phyloP scores from a whole-genome alignment of 208 protist species.

The Strigomonas galati region DNA sequence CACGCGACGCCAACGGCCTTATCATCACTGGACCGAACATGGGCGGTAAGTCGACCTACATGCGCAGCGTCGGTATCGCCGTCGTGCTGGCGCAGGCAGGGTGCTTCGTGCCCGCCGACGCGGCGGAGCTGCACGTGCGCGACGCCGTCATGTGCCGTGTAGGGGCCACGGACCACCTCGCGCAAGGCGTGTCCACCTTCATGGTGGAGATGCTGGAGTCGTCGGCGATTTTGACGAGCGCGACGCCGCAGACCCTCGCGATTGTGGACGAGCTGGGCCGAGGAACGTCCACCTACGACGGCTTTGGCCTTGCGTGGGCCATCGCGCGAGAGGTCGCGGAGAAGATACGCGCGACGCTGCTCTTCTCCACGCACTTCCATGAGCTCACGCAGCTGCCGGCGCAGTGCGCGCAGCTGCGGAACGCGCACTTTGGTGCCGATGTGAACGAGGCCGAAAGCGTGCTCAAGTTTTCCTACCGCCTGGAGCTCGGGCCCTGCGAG shows the following conservation, averaged over 20 bases:
- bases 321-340: slow-evolving; percentile 96
- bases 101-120: slow-evolving; percentile 97
- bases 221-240: slow-evolving; percentile 92
- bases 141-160: slow-evolving; percentile 98
- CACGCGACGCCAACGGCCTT: slow-evolving; percentile 60
- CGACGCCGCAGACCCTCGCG: slow-evolving; percentile 94
- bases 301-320: slow-evolving; percentile 99
- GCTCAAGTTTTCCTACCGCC: slow-evolving; percentile 82
- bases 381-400: slow-evolving; percentile 95
- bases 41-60: slow-evolving; percentile 99
- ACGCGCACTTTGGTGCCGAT: slow-evolving; percentile 85
- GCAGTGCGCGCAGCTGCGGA: slow-evolving; percentile 43
- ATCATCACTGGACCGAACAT: slow-evolving; percentile 95
- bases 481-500: slow-evolving; percentile 83
- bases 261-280: slow-evolving; percentile 99
- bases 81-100: slow-evolving; percentile 99
- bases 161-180: slow-evolving; percentile 97
- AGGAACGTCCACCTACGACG: slow-evolving; percentile 99
- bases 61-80: slow-evolving; percentile 95
- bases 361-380: slow-evolving; percentile 99
- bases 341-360: slow-evolving; percentile 73
- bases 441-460: slow-evolving; percentile 57
- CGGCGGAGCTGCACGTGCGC: slow-evolving; percentile 69
- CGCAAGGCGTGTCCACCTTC: slow-evolving; percentile 97
- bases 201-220: slow-evolving; percentile 99